These are phyloP conservation scores for Corylus heterophylla DNA, from an alignment of 306 rosid genomes.

Conservation along the genomic window DNA sequence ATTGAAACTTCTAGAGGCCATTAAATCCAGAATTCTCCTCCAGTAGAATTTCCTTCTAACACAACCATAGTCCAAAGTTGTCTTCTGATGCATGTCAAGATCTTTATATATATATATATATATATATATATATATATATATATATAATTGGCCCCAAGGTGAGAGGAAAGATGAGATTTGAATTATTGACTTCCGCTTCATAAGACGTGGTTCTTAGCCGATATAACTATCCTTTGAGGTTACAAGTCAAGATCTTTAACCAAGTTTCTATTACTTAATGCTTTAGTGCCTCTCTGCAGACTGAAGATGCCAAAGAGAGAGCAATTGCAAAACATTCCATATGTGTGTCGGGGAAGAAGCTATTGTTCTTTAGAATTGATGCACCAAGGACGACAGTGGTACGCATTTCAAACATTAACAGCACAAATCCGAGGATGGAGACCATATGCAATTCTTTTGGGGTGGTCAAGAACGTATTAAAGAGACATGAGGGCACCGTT, in stretches of 20 bases:
- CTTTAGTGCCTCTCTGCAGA: conserved; percentile 15
- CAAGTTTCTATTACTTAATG: not conserved
- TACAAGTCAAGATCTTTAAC: not conserved
- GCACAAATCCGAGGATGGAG: not conserved
- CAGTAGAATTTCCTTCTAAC: not conserved
- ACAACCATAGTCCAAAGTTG: not conserved
- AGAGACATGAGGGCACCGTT: not conserved
- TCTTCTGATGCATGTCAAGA: too few relatives aligned
- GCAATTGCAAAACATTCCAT: conserved; percentile 27
- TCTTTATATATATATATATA: too few relatives aligned
- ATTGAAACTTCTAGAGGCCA: not conserved
- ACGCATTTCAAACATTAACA: conserved; percentile 9
- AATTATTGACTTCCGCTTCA: too few relatives aligned
- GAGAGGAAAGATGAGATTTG: too few relatives aligned
- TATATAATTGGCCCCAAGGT: too few relatives aligned
- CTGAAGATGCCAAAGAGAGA: conserved; percentile 32
- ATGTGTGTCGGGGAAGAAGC: conserved; percentile 13
- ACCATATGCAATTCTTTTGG: conserved; percentile 1
- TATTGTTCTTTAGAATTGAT: conserved; percentile 30
- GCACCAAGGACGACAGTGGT: conserved; percentile 30
- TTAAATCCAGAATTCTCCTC: not conserved
- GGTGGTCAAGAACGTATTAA: not conserved
- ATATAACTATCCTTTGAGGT: too few relatives aligned
- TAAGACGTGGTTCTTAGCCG: too few relatives aligned
- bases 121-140: too few relatives aligned